Conservation (phyloP, 768 basidiomycete genomes). For the Rhodotorula toruloides region DNA sequence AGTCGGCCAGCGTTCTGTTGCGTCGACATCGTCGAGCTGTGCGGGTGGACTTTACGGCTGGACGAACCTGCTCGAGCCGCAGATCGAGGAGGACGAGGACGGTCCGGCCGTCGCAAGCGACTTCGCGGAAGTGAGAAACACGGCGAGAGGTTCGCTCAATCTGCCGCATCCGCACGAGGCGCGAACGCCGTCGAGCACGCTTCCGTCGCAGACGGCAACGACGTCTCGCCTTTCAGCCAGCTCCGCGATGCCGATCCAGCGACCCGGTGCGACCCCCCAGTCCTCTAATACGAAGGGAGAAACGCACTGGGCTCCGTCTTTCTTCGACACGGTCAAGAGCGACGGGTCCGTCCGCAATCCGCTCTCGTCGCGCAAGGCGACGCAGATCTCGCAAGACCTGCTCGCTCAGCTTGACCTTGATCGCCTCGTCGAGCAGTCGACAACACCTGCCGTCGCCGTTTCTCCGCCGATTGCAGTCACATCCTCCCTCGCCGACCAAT, state of each 20-base stretch:
- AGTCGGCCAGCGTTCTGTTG: not conserved
- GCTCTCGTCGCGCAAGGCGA: conserved; percentile 13
- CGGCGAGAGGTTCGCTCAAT: too few species aligned
- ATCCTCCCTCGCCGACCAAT: not conserved
- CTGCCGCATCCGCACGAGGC: too few species aligned
- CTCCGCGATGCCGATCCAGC: too few species aligned
- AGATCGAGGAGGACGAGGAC: conserved; percentile 3
- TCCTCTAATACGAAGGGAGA: not conserved
- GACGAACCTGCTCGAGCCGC: not conserved
- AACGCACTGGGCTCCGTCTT: conserved; percentile 1
- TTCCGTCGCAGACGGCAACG: too few species aligned
- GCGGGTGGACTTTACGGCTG: too few species aligned
- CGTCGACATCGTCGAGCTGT: not conserved
- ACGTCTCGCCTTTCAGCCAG: too few species aligned
- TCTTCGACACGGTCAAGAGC: conserved; percentile 12
- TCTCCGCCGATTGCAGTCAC: not conserved
- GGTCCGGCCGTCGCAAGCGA: not conserved
- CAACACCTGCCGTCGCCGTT: not conserved
- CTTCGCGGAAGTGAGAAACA: too few species aligned
- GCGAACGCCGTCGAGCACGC: too few species aligned
- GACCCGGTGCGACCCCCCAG: not conserved
- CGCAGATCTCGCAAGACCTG: not conserved
- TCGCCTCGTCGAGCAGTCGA: not conserved
- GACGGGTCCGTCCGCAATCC: not conserved
- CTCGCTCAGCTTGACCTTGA: not conserved